These are phyloP conservation scores for Boletus rufocinnamomeus DNA, from an alignment of 768 basidiomycete species.

Conservation along the genomic window DNA sequence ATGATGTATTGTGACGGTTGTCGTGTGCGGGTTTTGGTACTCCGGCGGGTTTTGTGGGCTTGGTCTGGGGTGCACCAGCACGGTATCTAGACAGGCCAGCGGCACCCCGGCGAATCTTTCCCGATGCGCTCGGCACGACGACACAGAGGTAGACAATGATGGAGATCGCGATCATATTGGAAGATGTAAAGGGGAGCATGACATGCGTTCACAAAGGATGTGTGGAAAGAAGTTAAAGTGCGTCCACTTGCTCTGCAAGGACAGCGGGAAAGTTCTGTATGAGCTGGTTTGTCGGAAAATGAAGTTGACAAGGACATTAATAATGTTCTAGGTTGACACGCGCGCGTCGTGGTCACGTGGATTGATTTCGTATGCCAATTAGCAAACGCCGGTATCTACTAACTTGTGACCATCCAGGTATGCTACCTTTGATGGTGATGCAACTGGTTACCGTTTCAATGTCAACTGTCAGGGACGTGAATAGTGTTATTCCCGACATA, in stretches of 20 bases:
- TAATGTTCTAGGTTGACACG: neutral
- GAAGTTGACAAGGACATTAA: neutral
- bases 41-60: too few relatives aligned
- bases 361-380: conserved; percentile 17
- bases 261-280: conserved; percentile 1
- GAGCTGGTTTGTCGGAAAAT: neutral
- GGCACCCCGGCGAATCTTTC: neutral
- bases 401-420: too few relatives aligned
- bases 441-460: too few relatives aligned
- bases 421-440: too few relatives aligned
- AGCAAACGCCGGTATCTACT: too few relatives aligned
- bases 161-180: conserved; percentile 16
- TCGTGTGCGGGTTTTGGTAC: too few relatives aligned
- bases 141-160: conserved; percentile 16
- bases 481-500: too few relatives aligned
- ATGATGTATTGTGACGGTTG: too few relatives aligned
- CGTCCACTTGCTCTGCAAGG: conserved; percentile 20
- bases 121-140: conserved; percentile 7
- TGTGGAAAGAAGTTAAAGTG: neutral
- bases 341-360: conserved; percentile 25
- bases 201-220: neutral
- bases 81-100: conserved; percentile 12
- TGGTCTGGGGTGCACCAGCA: neutral
- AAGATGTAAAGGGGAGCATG: conserved; percentile 15
- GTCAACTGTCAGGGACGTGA: too few relatives aligned